Base-by-base conservation (phyloP, 1,284 basidiomycete species). In the Moesziomyces sp. region DNA sequence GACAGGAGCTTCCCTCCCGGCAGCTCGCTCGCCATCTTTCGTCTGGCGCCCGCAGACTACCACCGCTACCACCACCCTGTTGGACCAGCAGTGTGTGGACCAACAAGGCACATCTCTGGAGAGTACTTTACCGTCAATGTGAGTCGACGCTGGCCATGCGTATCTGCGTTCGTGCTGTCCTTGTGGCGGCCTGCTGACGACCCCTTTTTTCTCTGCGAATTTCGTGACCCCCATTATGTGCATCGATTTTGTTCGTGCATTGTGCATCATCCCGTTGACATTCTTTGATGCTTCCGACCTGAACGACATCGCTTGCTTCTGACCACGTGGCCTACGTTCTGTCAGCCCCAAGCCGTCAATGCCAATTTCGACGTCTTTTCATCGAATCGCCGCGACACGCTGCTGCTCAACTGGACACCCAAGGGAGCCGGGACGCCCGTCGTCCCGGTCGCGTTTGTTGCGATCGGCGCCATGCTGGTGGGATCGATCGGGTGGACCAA, bases 11-110 rank as follows among this genome's bases (percentile, higher is more conserved):
- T 80, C 58, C 63, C 66, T n/a, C 71, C 74, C 6, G 72, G 72
- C 53, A 74, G 72, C 62, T 74, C 72, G 30, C 76, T 92, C 1
- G 90, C 90, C 3, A 88, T 90, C 65, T 92, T 92, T 86, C 88
- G 91, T 30, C 88, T 93, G n/a, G 91, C 92, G 0, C 92, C 92
- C 0, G 89, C 90, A 21, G 93, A 94, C 82, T 99, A 99, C 81
- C 96, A 99, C 85, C 91, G 96, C 0, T 98, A 94, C 88, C 95
- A 98, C 83, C 90, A 90, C 0, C 94, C 94, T 0, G 93, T 96
- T 19, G 91, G 93, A 67, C 72, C 72, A 2, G 94, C 93, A 23
- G 86, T 86, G 30, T 76, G 85, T 9, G 86, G 85, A 2, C 86
- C 88, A 59, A 86, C 92, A 6, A 85, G 83, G 51, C 80, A 85